Evolutionary conservation across 768 basidiomycete genomes (phyloP), one percentile per base, ranked within the genome.

Genomic region (Multifurca ochricompacta): DNA sequence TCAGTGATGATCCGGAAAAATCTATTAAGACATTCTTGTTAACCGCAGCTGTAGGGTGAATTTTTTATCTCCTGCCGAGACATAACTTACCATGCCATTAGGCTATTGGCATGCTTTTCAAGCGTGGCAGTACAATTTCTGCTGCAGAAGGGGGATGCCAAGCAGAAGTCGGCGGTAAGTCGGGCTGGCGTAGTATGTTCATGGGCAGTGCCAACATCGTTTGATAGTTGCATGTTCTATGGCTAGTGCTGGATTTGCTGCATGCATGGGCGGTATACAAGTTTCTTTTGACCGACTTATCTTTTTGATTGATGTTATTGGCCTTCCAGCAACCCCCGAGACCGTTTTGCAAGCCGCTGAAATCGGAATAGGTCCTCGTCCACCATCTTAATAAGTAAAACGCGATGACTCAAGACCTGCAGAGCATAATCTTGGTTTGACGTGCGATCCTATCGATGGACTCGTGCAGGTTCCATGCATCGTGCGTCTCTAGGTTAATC

Each of bases 381-480:
- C 2, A 32, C 23, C 6, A n/a, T 23, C 31, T 55, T 30, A 36
- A 41, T 30, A 30, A 8, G 45, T 16, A 7, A 23, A 16, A 42
- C n/a, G 6, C 28, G 16, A n/a, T 35, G n/a, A 25, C 44, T 30
- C 11, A 37, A 21, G 45, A 44, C 18, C 10, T 32, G 25, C 57
- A 88, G 87, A 91, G 68, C 89, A 93, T 63, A 88, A 89, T 63
- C 73, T 91, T 13, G 89, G 90, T 2, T 68, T 98, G 52, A 97
- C 94, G 2, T 97, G 94, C 65, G 93, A 96, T 68, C 94, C 94
- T 5, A 89, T 92, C 52, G 90, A 91, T 60, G 91, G 92, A 0
- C 76, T 94, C 10, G 92, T 95, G 2, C 91, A 96, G 67, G 91
- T 96, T 7, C 94, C 94, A 6, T 98, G 95, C 66, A 96, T 96